These are phyloP conservation scores for Backusella psychrophila DNA, from an alignment of 192 early-diverging fungal species.

Conservation along the genomic window DNA sequence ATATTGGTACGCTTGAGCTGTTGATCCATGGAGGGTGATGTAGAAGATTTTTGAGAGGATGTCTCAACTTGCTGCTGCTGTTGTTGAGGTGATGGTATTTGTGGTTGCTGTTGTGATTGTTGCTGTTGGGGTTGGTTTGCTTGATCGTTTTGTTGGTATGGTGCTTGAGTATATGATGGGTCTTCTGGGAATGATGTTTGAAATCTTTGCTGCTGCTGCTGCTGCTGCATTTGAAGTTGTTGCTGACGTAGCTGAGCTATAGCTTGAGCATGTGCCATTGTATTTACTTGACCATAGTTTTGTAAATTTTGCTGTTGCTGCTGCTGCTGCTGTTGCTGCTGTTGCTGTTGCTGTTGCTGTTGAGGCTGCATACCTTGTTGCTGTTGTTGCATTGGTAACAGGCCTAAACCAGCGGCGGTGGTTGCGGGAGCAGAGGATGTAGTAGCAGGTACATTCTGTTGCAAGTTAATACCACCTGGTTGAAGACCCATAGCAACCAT, in stretches of 20 bases:
- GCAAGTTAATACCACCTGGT: neutral
- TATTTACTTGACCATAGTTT: neutral
- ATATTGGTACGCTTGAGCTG: constrained; percentile 28
- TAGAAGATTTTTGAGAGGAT: neutral
- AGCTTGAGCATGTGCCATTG: neutral
- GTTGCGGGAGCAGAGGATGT: neutral
- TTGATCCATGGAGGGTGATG: neutral
- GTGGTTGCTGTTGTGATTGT: neutral
- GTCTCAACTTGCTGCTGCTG: neutral
- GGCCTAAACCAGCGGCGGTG: neutral
- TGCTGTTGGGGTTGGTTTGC: neutral
- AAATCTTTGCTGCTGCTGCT: neutral
- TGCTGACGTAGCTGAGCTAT: neutral
- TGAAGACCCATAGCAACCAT: neutral
- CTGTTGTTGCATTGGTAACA: neutral
- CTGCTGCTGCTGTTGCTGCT: neutral
- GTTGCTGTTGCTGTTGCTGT: neutral
- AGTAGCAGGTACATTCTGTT: constrained; percentile 11
- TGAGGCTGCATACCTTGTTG: neutral
- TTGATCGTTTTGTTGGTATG: constrained; percentile 4
- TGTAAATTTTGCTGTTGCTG: neutral
- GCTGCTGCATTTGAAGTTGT: neutral
- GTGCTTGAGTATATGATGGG: neutral
- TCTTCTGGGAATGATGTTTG: neutral
- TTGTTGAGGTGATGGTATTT: neutral